Evolutionary conservation across 192 early-diverging fungal genomes (phyloP).

Genomic region (Phlyctochytrium bullatum): DNA sequence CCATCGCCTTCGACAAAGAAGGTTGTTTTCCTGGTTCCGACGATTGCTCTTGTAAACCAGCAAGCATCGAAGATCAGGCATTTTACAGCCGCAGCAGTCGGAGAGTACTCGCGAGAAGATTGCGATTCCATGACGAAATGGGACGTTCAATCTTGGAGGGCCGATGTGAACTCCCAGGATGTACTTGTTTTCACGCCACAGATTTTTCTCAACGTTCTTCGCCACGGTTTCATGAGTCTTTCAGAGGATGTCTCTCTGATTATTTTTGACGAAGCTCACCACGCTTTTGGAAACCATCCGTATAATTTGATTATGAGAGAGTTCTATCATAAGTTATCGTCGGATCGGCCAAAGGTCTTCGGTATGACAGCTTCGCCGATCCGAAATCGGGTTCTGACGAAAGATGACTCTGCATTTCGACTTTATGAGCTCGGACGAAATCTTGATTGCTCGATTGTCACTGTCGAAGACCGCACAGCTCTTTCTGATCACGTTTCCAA

Average conservation of each 20-base stretch:
- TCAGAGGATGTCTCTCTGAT: constrained; percentile 65
- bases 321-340: constrained; percentile 62
- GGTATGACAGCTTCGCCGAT: constrained; percentile 93
- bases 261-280: constrained; percentile 93
- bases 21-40: constrained; percentile 74
- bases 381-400: constrained; percentile 31
- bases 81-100: constrained; percentile 67
- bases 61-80: constrained; percentile 72
- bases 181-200: constrained; percentile 90
- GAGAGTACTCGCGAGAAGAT: constrained; percentile 55
- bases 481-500: constrained; percentile 24
- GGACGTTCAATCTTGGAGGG: constrained; percentile 62
- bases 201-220: constrained; percentile 77
- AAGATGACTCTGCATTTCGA: constrained; percentile 15
- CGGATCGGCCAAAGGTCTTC: constrained; percentile 74
- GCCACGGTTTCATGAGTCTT: constrained; percentile 56
- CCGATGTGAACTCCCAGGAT: constrained; percentile 53
- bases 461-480: constrained; percentile 24
- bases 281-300: constrained; percentile 72
- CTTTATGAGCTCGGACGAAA: constrained; percentile 32
- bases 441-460: constrained; percentile 37
- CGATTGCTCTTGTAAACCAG: constrained; percentile 82
- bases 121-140: constrained; percentile 27
- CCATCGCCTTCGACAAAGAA: constrained; percentile 25
- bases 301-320: constrained; percentile 80